Evolutionary conservation across 345 rosid genomes (phyloP).

Genomic region (Viola odorata): DNA sequence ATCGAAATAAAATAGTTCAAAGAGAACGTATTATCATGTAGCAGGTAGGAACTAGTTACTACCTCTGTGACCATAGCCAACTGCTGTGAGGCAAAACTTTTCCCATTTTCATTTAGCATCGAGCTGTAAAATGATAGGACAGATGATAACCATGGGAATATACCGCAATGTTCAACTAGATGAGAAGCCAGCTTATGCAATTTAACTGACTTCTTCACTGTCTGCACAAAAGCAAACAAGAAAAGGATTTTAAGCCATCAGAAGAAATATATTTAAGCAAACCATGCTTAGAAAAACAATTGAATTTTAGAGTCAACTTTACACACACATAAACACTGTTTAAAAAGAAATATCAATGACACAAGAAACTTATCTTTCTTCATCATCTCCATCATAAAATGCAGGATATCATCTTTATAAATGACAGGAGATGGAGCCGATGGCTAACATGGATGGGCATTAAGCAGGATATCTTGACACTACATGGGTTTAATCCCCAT

Average conservation of each 20-base stretch:
- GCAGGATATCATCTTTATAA: background rate
- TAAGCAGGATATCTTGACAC: too few relatives aligned
- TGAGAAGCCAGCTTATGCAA: slow-evolving; percentile 49
- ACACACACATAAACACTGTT: background rate
- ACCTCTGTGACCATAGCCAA: slow-evolving; percentile 61
- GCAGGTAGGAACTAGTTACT: background rate
- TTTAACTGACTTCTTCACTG: slow-evolving; percentile 61
- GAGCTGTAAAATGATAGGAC: slow-evolving; percentile 31
- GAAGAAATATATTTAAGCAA: background rate
- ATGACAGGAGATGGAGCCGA: too few relatives aligned
- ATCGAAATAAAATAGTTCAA: background rate
- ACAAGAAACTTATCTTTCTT: background rate
- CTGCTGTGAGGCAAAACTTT: slow-evolving; percentile 21
- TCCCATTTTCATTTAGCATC: slow-evolving; percentile 35
- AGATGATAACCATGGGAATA: slow-evolving; percentile 76
- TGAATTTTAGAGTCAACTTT: background rate
- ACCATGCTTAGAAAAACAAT: background rate
- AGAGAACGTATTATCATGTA: background rate
- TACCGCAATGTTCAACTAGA: slow-evolving; percentile 63
- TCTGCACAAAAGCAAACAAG: slow-evolving; percentile 46
- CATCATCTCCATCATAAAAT: background rate
- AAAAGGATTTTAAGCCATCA: background rate
- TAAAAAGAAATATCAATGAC: background rate
- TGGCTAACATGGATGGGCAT: too few relatives aligned
- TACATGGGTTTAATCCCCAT: too few relatives aligned